phyloP scores from a whole-genome alignment of 352 stramenopile species.

The Globisporangium sylvaticum region DNA sequence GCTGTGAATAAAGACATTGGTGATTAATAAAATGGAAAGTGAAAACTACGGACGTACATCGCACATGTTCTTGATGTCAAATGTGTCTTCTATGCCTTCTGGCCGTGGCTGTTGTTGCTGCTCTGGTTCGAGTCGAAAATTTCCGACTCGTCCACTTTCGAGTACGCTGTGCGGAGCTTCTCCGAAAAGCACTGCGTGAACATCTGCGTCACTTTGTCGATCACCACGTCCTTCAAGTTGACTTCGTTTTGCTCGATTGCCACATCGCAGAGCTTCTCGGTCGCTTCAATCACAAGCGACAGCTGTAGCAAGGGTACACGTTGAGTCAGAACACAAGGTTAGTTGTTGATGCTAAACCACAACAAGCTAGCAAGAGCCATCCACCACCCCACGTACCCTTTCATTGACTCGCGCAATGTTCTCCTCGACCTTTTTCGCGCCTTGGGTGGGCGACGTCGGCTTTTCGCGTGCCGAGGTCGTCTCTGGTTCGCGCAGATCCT shows the following conservation, averaged over 20 bases:
- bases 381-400: slow-evolving; percentile 31
- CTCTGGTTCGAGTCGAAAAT: slow-evolving; percentile 32
- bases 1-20: slow-evolving; percentile 2
- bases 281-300: slow-evolving; percentile 45
- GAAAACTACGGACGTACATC: not conserved
- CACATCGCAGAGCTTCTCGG: slow-evolving; percentile 69
- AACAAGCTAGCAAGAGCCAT: not conserved
- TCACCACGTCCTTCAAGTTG: slow-evolving; percentile 66
- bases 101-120: slow-evolving; percentile 14
- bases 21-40: slow-evolving; percentile 2
- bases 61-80: not conserved
- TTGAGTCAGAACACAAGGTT: not conserved
- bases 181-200: slow-evolving; percentile 82
- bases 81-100: slow-evolving; percentile 2
- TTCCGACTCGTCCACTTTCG: slow-evolving; percentile 56
- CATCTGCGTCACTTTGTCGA: slow-evolving; percentile 55
- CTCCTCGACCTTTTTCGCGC: slow-evolving; percentile 59
- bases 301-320: slow-evolving; percentile 27
- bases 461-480: slow-evolving; percentile 24
- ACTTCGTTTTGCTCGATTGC: slow-evolving; percentile 73
- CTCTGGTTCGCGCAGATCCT: slow-evolving; percentile 51
- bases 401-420: slow-evolving; percentile 61
- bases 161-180: slow-evolving; percentile 50
- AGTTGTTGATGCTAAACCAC: not conserved
- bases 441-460: slow-evolving; percentile 33